Conservation (phyloP, 176 grass and related monocot genomes). For the Phoenix roebelenii region DNA sequence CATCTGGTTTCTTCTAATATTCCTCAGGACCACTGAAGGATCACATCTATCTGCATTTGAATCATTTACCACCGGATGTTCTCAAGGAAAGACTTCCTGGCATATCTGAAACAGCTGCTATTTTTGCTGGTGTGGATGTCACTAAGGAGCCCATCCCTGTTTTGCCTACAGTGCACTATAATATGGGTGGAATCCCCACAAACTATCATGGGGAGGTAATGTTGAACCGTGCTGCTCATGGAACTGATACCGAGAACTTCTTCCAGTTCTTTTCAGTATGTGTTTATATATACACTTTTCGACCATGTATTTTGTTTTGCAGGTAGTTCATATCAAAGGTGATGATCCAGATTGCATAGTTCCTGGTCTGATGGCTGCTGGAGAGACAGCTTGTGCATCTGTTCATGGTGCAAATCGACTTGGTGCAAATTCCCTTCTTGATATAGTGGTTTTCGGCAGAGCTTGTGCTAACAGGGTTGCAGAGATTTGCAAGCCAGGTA, state of each 20-base stretch:
- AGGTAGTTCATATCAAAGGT: slow-evolving; percentile 64
- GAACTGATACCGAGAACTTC: neutral
- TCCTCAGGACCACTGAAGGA: slow-evolving; percentile 73
- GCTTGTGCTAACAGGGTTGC: slow-evolving; percentile 74
- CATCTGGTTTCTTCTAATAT: slow-evolving; percentile 9
- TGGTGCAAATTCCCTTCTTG: slow-evolving; percentile 72
- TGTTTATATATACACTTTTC: neutral
- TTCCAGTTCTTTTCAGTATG: neutral
- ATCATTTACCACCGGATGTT: slow-evolving; percentile 73
- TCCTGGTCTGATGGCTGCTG: slow-evolving; percentile 61
- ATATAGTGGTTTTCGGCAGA: slow-evolving; percentile 77
- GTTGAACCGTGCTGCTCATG: neutral
- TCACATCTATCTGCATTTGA: slow-evolving; percentile 82
- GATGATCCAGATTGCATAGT: slow-evolving; percentile 47
- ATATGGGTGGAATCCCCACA: slow-evolving; percentile 97
- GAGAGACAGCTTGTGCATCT: slow-evolving; percentile 71
- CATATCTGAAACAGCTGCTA: slow-evolving; percentile 96
- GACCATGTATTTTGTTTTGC: slow-evolving; percentile 15
- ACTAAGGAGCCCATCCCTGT: slow-evolving; percentile 97
- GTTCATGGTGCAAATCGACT: slow-evolving; percentile 75
- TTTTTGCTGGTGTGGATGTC: slow-evolving; percentile 94
- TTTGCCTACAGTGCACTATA: slow-evolving; percentile 94
- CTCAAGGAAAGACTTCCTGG: slow-evolving; percentile 94
- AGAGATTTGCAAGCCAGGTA: slow-evolving; percentile 58
- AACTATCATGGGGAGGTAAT: slow-evolving; percentile 90